Base-by-base conservation (phyloP, 2,329 filamentous ascomycete genomes). In the Xylaria sp. region DNA sequence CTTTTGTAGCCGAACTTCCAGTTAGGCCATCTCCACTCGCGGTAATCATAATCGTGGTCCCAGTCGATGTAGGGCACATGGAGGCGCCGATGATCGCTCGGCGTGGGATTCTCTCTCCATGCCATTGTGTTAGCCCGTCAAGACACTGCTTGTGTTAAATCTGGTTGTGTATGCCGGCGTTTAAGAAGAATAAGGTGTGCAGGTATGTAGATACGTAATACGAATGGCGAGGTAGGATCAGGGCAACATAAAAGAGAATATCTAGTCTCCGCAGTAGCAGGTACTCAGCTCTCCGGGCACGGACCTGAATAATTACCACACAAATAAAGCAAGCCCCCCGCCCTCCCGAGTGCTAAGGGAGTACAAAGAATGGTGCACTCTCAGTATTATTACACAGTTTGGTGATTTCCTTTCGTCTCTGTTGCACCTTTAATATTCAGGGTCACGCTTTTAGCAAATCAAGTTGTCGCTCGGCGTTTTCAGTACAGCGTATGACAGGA, bases 21-120 rank as follows among this genome's bases (percentile, higher is more conserved):
- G 48, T 20, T 28, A 3, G 46, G 48, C 65, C 65, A 67, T 4
- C 3, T 8, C 64, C 59, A 66, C 4, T 18, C 9, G 10, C 2
- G 15, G n/a, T 32, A 9, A 2, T 58, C n/a, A 12, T 32, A 15
- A 9, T 12, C 15, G 7, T 1, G 6, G 6, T 48, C 13, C 64
- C 59, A 63, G 34, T 59, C 10, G 2, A 59, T 36, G 1, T 5
- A 2, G 10, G 64, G 64, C 6, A 50, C 30, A 45, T 63, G 45
- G 8, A 45, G 4, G 9, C 41, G 13, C 15, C 46, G 28, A 15
- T 61, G 18, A 41, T 58, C 41, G 12, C 59, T 45, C 2, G 63
- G 58, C 3, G 52, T 57, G 10, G 52, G 63, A 25, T 60, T 28
- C 4, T 50, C 9, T n/a, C 15, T 53, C 56, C 23, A 36, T 4